phyloP scores from a whole-genome alignment of 139 green algal species.

The Chloropicon primus region DNA sequence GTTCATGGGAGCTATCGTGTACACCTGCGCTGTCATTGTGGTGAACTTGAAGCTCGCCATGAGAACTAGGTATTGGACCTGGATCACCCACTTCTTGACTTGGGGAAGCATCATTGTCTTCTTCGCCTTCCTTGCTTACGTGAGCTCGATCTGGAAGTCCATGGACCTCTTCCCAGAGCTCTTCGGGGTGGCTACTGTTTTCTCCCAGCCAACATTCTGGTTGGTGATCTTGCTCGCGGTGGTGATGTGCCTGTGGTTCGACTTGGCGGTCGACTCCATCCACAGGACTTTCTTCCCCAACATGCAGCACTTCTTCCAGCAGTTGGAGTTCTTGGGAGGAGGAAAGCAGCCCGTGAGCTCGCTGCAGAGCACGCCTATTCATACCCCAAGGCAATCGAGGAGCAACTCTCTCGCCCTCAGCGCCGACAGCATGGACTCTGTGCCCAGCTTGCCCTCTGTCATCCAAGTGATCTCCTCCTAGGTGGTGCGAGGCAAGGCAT shows the following conservation, averaged over 20 bases:
- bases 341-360: background rate
- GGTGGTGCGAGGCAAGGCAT: background rate
- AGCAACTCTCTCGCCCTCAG: background rate
- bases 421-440: background rate
- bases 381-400: background rate
- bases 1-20: slow-evolving; percentile 43
- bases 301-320: background rate
- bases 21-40: slow-evolving; percentile 42
- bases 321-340: background rate
- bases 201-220: background rate
- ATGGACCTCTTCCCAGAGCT: background rate
- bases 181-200: background rate
- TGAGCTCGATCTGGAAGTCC: background rate
- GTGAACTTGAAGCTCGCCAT: slow-evolving; percentile 43
- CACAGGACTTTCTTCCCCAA: background rate
- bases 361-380: background rate
- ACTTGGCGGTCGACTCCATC: background rate
- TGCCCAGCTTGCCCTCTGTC: background rate
- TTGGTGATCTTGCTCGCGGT: background rate
- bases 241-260: background rate
- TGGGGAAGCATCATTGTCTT: background rate
- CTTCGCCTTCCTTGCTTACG: background rate
- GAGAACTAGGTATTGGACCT: background rate
- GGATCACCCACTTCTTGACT: background rate
- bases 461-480: background rate